phyloP scores from a whole-genome alignment of 2,329 filamentous ascomycete genomes.

The Beauveria asiatica region DNA sequence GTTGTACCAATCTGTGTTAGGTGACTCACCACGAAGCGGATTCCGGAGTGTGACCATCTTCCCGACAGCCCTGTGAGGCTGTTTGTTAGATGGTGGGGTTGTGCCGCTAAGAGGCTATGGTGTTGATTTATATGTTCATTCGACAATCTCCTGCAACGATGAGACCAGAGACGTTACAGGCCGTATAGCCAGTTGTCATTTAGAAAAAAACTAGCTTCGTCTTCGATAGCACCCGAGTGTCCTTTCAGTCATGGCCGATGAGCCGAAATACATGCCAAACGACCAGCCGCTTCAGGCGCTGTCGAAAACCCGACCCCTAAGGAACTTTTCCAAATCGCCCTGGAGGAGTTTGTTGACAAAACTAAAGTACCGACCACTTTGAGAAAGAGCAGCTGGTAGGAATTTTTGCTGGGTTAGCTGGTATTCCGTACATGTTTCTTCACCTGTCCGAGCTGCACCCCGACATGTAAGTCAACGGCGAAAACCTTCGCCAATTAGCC shows the following conservation, averaged over 20 bases:
- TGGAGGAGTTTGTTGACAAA: conserved; percentile 28
- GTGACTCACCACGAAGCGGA: neutral
- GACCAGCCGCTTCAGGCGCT: conserved; percentile 23
- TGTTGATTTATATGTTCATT: neutral
- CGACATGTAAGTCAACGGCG: conserved; percentile 32
- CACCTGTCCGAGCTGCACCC: conserved; percentile 36
- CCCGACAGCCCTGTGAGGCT: neutral
- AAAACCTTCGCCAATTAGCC: conserved; percentile 37
- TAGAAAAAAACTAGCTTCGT: neutral
- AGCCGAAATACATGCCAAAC: conserved; percentile 25
- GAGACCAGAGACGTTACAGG: neutral
- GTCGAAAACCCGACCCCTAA: conserved; percentile 19
- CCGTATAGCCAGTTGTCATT: neutral
- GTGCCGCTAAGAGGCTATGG: neutral
- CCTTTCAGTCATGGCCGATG: neutral
- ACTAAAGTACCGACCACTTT: conserved; percentile 28
- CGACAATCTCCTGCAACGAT: neutral
- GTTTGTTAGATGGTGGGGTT: neutral
- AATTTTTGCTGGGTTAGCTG: conserved; percentile 45
- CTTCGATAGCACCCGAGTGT: neutral
- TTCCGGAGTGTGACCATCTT: neutral
- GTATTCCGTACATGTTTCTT: conserved; percentile 48
- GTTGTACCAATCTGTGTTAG: neutral
- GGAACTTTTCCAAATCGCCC: conserved; percentile 23
- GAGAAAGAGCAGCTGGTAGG: conserved; percentile 31